Conservation (phyloP, 139 green algal species). For the Pseudopediastrum boryanum region DNA sequence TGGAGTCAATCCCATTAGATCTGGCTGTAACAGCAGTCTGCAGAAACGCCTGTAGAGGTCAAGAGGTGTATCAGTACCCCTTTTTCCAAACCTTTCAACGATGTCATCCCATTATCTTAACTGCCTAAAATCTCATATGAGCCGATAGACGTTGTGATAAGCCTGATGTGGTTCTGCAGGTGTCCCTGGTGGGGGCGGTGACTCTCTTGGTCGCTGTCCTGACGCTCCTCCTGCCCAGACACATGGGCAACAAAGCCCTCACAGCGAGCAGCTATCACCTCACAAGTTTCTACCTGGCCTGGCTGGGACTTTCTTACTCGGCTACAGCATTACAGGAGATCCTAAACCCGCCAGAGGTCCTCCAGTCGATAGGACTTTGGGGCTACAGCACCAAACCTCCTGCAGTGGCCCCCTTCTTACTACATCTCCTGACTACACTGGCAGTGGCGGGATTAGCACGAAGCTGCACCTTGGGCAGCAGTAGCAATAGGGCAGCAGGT, state of each 20-base stretch:
- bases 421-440: slow-evolving; percentile 25
- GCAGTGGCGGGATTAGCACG: slow-evolving; percentile 15
- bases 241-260: not conserved
- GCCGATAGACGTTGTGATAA: not conserved
- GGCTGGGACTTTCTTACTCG: slow-evolving; percentile 16
- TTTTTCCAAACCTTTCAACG: not conserved
- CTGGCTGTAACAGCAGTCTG: not conserved
- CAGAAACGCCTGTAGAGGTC: not conserved
- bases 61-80: not conserved
- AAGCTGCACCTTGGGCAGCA: not conserved
- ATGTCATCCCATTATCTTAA: not conserved
- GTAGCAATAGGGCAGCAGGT: not conserved
- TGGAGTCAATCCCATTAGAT: not conserved
- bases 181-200: slow-evolving; percentile 20
- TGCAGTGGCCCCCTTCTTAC: slow-evolving; percentile 15
- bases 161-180: not conserved
- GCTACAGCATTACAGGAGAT: slow-evolving; percentile 21
- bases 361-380: slow-evolving; percentile 27
- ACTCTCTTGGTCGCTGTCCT: slow-evolving; percentile 27
- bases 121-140: not conserved
- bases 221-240: slow-evolving; percentile 31
- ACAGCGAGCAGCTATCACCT: not conserved
- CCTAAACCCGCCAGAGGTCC: not conserved
- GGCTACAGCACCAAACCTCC: slow-evolving; percentile 11
- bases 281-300: slow-evolving; percentile 1